phyloP scores from a whole-genome alignment of 768 basidiomycete species.

The Termitomyces sp. region DNA sequence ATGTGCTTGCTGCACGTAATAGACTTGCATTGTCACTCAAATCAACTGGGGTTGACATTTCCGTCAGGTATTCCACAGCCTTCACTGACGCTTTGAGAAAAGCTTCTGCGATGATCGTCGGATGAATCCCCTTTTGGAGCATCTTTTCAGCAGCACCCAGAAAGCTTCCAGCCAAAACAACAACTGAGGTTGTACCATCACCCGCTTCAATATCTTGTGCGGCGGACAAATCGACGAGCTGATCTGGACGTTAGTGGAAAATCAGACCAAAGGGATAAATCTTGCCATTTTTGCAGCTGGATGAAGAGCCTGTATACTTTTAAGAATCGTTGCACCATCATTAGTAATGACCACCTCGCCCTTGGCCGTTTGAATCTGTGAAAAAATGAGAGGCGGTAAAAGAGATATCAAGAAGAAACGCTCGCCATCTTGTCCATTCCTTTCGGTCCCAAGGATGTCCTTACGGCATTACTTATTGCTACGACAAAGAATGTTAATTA shows the following conservation, averaged over 20 bases:
- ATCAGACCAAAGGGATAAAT: constrained; percentile 7
- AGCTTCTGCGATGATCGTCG: constrained; percentile 93
- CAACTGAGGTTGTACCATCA: constrained; percentile 96
- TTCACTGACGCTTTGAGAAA: constrained; percentile 91
- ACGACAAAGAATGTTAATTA: constrained; percentile 4
- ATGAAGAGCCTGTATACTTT: constrained; percentile 92
- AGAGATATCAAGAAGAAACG: constrained; percentile 8
- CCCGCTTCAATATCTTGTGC: constrained; percentile 99
- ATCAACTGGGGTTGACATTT: constrained; percentile 90
- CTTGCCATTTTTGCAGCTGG: constrained; percentile 97
- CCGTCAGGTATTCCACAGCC: constrained; percentile 89
- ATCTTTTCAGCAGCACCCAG: constrained; percentile 96
- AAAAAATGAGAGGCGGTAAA: constrained; percentile 4
- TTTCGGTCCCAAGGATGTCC: constrained; percentile 92
- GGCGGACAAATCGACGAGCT: constrained; percentile 96
- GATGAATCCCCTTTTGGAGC: constrained; percentile 95
- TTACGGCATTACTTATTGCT: constrained; percentile 97
- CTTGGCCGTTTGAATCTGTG: constrained; percentile 92
- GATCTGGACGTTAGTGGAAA: constrained; percentile 11
- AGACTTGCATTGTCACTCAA: constrained; percentile 81
- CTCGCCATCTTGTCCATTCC: constrained; percentile 99
- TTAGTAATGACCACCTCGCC: constrained; percentile 98
- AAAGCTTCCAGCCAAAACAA: constrained; percentile 91
- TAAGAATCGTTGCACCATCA: constrained; percentile 96
- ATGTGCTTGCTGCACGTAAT: constrained; percentile 90